Evolutionary conservation across 2,329 filamentous ascomycete species (phyloP), one percentile per base, ranked within the genome.

Genomic region (Curvularia hawaiiensis): DNA sequence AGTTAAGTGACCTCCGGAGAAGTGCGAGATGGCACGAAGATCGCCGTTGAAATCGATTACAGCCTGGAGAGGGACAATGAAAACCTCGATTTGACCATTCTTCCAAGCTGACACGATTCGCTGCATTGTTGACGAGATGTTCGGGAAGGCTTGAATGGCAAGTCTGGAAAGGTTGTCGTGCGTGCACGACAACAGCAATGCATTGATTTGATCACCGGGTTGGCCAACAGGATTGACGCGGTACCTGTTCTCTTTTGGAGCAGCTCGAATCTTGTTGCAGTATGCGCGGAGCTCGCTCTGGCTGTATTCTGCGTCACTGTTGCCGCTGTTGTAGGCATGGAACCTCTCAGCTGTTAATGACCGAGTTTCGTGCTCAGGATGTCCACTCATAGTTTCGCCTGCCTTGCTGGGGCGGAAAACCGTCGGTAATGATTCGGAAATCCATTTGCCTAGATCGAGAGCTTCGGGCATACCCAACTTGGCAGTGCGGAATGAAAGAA

Each of bases 261-360:
- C 72, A n/a, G 75, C 66, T 11, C 71, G 71, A 9, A 82, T 66
- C 35, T 74, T 78, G 41, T 82, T 75, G 53, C 77, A 79, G 47
- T 81, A 77, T 2, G 77, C 78, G 49, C 80, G 75, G n/a, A 84
- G 71, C 56, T 83, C 82, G 53, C 79, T 79, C 61, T 83, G 82
- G 12, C 81, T 83, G 70, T 78, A 81, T 45, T 81, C 73, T 3
- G 76, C 76, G 59, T 83, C 79, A 31, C 67, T 57, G 63, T 78
- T 79, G 4, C 75, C 73, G 2, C 77, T 77, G 10, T 75, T 77
- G 59, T 81, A 80, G 7, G 79, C 78, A 59, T 80, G 78, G 54
- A 77, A 82, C 4, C 73, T 61, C 8, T 71, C 65, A 5, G 55
- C 54, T 11, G 52, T 63, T 5, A 64, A 65, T 57, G 62, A 65